A percentile compares a stretch with the other conserved stretches of the same genome.
Evolutionary conservation across 1,139 yeast species (phyloP).

Genomic region (Hanseniaspora sp.): DNA sequence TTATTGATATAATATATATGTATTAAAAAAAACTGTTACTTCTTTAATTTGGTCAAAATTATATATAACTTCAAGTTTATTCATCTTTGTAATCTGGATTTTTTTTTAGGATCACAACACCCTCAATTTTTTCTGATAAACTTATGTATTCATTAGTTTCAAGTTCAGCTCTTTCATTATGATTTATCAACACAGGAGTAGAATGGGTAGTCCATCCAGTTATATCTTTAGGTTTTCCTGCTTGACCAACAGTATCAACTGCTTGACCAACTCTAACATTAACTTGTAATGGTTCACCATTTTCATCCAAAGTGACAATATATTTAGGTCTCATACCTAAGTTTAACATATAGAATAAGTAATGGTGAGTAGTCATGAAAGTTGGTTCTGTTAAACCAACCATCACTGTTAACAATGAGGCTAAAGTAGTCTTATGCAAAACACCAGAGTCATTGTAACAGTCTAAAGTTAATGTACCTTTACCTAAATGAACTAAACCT

Average conservation of each 20-base stretch:
- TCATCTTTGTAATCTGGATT: slow-evolving; percentile 77
- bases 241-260: slow-evolving; percentile 96
- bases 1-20: neutral
- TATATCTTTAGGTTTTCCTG: slow-evolving; percentile 96
- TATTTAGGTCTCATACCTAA: slow-evolving; percentile 89
- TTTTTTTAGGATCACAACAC: slow-evolving; percentile 82
- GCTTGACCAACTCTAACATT: slow-evolving; percentile 98
- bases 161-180: slow-evolving; percentile 93
- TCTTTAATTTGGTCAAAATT: neutral
- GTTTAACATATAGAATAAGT: slow-evolving; percentile 72
- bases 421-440: slow-evolving; percentile 78
- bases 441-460: slow-evolving; percentile 88
- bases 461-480: slow-evolving; percentile 76
- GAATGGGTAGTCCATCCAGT: slow-evolving; percentile 99
- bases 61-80: slow-evolving; percentile 18
- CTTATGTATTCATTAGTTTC: slow-evolving; percentile 82
- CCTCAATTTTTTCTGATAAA: slow-evolving; percentile 74
- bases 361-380: slow-evolving; percentile 53
- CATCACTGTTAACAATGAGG: slow-evolving; percentile 75
- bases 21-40: neutral
- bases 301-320: slow-evolving; percentile 85
- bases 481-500: slow-evolving; percentile 90
- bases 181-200: slow-evolving; percentile 85
- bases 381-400: slow-evolving; percentile 81
- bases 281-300: slow-evolving; percentile 75